Evolutionary conservation across 202 grass and related monocot genomes (phyloP), one percentile per base, ranked within the genome.

Genomic region (Panicum hallii): DNA sequence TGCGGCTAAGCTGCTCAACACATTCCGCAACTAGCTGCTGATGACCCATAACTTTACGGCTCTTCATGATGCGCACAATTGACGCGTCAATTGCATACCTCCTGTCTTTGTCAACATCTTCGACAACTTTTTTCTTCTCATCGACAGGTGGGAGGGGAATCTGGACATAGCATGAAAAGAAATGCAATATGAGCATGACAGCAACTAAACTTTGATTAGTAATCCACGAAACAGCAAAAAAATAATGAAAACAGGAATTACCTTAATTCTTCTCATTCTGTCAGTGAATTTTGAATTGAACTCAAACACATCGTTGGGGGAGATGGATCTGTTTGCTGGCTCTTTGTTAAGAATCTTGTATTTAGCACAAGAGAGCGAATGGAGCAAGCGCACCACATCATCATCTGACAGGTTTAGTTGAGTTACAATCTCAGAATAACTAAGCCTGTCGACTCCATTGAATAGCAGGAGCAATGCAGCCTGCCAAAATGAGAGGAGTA

Each of bases 81-180:
- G 97, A 94, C 19, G 97, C 97, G 88, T 99, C 93, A 30, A 99
- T 99, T 44, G 97, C 97, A 63, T 99, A 99, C 75, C 97, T 92
- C 82, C 97, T 84, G 69, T 99, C 97, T 62, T 99, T 99, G 88
- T 99, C 97, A 79, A 99, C 97, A 6, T 99, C 97, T 91, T 99
- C 97, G 30, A 99, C 90, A 56, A 99, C 97, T 72, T 99, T 99
- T 87, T 99, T 99, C 90, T 99, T 99, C 87, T 99, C 97, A 83
- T 94, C 94, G 42, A 99, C 97, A 55, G 97, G 97, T 54, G 97
- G 97, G 28, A 99, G 87, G 41, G 97, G 97, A 80, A 99, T 92
- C 97, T 99, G 80, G 72, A 84, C 7, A 55, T 47, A 0, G 30
- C 19, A 9, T 61, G 57, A 61, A 26, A 61, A 49, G 22, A 65